Conservation (phyloP, 2,329 filamentous ascomycete genomes). For the Dothistroma septosporum region DNA sequence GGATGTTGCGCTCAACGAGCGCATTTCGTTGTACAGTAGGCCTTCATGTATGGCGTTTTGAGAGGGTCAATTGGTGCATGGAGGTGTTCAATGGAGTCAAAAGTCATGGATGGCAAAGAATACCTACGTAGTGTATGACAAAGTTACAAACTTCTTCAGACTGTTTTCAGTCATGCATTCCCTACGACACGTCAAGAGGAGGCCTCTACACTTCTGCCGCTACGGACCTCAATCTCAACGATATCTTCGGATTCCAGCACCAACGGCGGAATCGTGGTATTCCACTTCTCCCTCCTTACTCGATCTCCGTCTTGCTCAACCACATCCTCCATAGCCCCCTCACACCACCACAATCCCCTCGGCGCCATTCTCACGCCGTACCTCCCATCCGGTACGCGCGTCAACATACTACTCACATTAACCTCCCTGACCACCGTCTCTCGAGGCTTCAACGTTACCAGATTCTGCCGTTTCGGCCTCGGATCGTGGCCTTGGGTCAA, state of each 20-base stretch:
- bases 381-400: conserved; percentile 1
- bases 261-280: not conserved
- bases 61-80: not conserved
- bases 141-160: not conserved
- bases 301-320: not conserved
- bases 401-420: not conserved
- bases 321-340: not conserved
- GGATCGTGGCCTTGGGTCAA: not conserved
- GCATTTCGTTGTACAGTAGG: not conserved
- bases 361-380: conserved; percentile 3
- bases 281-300: not conserved
- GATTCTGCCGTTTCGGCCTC: not conserved
- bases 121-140: conserved; percentile 2
- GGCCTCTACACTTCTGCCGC: not conserved
- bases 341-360: conserved; percentile 12
- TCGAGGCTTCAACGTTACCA: conserved; percentile 6
- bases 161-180: not conserved
- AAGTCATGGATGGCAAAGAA: not conserved
- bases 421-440: conserved; percentile 1
- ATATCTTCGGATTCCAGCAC: not conserved
- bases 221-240: not conserved
- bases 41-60: conserved; percentile 1
- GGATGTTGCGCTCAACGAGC: not conserved
- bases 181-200: not conserved
- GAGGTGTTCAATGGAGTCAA: not conserved